A percentile compares a stretch with the other conserved stretches of the same genome.
phyloP scores from a whole-genome alignment of 805 yeast species.

The Kodamaea fukazawae region DNA sequence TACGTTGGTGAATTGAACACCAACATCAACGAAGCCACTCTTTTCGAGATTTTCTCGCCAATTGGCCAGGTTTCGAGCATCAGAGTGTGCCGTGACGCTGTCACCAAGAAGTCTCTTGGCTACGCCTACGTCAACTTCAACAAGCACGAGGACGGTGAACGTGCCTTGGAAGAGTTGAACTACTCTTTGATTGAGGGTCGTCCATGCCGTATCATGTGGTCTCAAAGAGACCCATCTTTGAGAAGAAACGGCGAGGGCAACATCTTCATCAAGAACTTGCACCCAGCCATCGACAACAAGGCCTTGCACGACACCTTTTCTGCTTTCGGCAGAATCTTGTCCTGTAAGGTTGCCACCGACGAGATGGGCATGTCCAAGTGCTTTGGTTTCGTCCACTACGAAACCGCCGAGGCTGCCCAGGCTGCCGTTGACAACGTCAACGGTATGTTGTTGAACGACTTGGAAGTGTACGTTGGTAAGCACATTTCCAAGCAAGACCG shows the following conservation, averaged over 20 bases:
- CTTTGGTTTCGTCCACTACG: slow-evolving; percentile 97
- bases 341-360: slow-evolving; percentile 96
- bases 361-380: slow-evolving; percentile 89
- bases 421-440: slow-evolving; percentile 96
- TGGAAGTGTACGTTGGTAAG: slow-evolving; percentile 92
- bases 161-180: slow-evolving; percentile 93
- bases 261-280: slow-evolving; percentile 96
- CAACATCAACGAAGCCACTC: slow-evolving; percentile 86
- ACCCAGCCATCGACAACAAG: slow-evolving; percentile 97
- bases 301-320: slow-evolving; percentile 97
- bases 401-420: slow-evolving; percentile 84
- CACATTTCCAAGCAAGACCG: slow-evolving; percentile 93
- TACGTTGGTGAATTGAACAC: slow-evolving; percentile 98
- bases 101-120: slow-evolving; percentile 94
- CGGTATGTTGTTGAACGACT: slow-evolving; percentile 97
- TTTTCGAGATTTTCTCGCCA: slow-evolving; percentile 91
- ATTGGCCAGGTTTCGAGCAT: slow-evolving; percentile 94
- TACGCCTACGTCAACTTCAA: slow-evolving; percentile 98
- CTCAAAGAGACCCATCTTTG: slow-evolving; percentile 95
- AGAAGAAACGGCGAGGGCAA: slow-evolving; percentile 96
- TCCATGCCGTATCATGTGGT: slow-evolving; percentile 99
- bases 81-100: slow-evolving; percentile 98
- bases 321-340: slow-evolving; percentile 92
- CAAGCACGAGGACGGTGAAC: slow-evolving; percentile 84
- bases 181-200: slow-evolving; percentile 90